Evolutionary conservation across 208 protist genomes (phyloP), one percentile per base, ranked within the genome.

Genomic region (Crithidia sp.): DNA sequence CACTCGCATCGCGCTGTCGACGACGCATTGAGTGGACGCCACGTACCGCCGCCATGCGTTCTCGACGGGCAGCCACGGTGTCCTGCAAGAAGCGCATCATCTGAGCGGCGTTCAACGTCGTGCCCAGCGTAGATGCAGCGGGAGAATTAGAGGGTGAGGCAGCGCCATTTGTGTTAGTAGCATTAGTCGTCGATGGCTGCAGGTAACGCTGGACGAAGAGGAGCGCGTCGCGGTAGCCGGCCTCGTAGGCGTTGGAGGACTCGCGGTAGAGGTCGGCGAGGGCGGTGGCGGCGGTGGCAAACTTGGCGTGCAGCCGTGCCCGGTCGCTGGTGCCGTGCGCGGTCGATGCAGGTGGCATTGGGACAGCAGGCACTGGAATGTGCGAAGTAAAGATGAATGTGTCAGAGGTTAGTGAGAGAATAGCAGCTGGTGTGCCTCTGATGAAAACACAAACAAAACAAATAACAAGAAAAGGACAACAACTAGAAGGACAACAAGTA

Each of bases 261-360:
- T 87, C 82, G 7, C 77, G 75, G 60, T 89, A 92, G 37, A 92
- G 74, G 19, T 87, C 80, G 3, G 84, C 80, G 7, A 92, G 59
- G 14, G 74, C 69, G 16, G 71, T 84, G 7, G 87, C 81, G 5
- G 87, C 87, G 6, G 74, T 56, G 16, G 82, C 66, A 56, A 89
- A 91, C 53, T 78, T 77, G 41, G 52, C 16, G 47, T 81, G 78
- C 40, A 90, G 66, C 14, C 56, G 61, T 45, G 83, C 76, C 55
- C 64, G 71, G 17, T 72, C 76, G 14, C n/a, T 59, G 40, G 39
- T 49, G 9, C 54, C 14, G 57, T 45, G 50, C n/a, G 60, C 28
- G 45, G 5, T 69, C 8, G 71, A 61, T 10, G 71, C 62, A 2
- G 62, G 60, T 5, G 71, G 73, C 63, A 74, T 70, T 52, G 28